Evolutionary conservation across 1,284 basidiomycete species (phyloP), one percentile per base, ranked within the genome.

Genomic region (Bondarzewia mesenterica): DNA sequence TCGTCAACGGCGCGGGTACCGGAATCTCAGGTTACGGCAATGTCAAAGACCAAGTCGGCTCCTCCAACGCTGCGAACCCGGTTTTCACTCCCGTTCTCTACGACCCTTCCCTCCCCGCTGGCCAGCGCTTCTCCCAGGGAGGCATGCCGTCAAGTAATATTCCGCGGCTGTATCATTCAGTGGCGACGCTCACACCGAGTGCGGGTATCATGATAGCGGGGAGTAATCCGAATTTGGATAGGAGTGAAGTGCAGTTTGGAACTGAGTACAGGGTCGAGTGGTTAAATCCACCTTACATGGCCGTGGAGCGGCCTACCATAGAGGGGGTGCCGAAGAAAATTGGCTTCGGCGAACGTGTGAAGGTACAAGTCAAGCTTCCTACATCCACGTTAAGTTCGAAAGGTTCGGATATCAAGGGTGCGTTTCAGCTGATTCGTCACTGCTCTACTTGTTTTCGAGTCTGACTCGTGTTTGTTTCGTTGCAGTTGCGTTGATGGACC

Each of bases 21-120:
- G 89, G 89, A 1, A 84, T 89, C 48, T 85, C 88, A 37, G 91
- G 90, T 39, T 93, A 92, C 59, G 85, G 85, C 18, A 93, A 93
- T 58, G 85, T 89, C 50, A 62, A 69, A 48, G 63, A 74, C 58
- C 84, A 80, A 63, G 74, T 85, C 27, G 88, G 89, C 39, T 62
- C 68, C 21, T 89, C 85, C 6, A 91, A 94, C 60, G 85, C 90
- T 0, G 87, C 85, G 60, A 74, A 85, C 51, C 90, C 91, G 1
- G 80, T 79, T 39, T 71, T 85, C 50, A 75, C 73, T 0, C 86
- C 92, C 15, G 75, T 87, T 32, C 61, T 93, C 10, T 94, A 93
- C 63, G 74, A 82, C 51, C 87, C 88, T 1, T 48, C 60, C n/a
- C 80, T 76, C 8, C 69, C 76, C 1, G 50, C 52, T 29, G 86